These are phyloP conservation scores for Boletus reticuloceps DNA, from an alignment of 768 basidiomycete genomes.

Conservation along the genomic window DNA sequence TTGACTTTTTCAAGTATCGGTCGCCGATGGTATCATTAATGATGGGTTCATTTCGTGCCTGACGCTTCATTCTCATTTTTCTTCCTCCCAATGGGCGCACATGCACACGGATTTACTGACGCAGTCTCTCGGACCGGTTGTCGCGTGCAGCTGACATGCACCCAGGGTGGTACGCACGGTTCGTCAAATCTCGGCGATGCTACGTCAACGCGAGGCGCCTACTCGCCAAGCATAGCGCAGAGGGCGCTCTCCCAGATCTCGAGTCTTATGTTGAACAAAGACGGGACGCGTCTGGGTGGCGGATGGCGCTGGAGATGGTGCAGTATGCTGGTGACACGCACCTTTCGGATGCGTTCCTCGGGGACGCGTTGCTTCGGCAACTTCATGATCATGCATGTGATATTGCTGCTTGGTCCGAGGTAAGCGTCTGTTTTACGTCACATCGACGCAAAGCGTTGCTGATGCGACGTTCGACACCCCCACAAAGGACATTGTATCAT, in stretches of 20 bases:
- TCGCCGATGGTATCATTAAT: slow-evolving; percentile 10
- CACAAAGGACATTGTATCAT: slow-evolving; percentile 57
- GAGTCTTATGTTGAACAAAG: slow-evolving; percentile 47
- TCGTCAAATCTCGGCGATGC: slow-evolving; percentile 35
- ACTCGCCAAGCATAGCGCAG: slow-evolving; percentile 23
- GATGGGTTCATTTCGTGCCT: slow-evolving; percentile 3
- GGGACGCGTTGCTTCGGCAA: slow-evolving; percentile 26
- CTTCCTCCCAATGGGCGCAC: background rate
- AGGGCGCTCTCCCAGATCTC: slow-evolving; percentile 34
- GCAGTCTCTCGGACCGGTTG: slow-evolving; percentile 41
- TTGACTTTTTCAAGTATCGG: background rate
- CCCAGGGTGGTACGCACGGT: slow-evolving; percentile 42
- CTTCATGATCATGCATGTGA: slow-evolving; percentile 44
- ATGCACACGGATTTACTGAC: background rate
- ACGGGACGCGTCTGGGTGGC: slow-evolving; percentile 47
- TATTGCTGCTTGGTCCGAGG: slow-evolving; percentile 54
- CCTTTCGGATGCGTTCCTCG: slow-evolving; percentile 32
- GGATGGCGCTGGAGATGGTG: slow-evolving; percentile 50
- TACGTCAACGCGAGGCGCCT: slow-evolving; percentile 34
- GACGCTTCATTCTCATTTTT: background rate
- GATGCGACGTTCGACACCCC: background rate
- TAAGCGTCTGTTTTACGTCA: slow-evolving; percentile 22
- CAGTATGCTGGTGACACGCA: slow-evolving; percentile 49
- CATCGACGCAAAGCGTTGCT: background rate
- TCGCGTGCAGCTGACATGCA: slow-evolving; percentile 34